Percentiles rank a stretch among this genome's conserved stretches.
Evolutionary conservation across 73 alveolate species (phyloP).

Genomic region (Tetrahymena borealis): DNA sequence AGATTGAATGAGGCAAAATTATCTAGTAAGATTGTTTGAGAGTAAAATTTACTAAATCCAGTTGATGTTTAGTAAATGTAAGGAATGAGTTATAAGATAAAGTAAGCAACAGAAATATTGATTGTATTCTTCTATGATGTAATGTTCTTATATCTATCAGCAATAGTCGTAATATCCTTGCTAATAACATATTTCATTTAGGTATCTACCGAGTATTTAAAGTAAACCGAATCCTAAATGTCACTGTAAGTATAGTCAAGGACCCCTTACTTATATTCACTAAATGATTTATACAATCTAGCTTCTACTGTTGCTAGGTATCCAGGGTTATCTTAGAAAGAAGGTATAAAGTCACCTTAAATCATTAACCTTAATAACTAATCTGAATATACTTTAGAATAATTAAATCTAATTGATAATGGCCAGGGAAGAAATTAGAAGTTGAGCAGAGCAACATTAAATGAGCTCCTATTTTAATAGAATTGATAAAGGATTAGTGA

Average conservation of each 20-base stretch:
- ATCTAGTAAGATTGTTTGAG: not conserved
- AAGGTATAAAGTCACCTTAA: not conserved
- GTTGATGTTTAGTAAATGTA: too few relatives aligned
- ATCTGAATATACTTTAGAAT: not conserved
- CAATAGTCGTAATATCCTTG: not conserved
- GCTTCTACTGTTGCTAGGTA: not conserved
- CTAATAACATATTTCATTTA: not conserved
- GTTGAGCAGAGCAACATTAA: not conserved
- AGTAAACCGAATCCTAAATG: not conserved
- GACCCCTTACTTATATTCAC: not conserved
- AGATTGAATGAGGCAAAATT: not conserved
- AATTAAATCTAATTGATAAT: not conserved
- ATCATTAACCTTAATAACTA: not conserved
- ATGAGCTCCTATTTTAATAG: not conserved
- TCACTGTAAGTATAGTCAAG: not conserved
- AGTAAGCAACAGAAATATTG: not conserved
- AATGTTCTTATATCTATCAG: not conserved
- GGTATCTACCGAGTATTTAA: not conserved
- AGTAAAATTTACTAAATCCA: not conserved
- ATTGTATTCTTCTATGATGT: not conserved
- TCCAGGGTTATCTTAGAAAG: not conserved
- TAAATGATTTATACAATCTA: not conserved
- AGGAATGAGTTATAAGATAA: not conserved
- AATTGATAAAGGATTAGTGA: not conserved
- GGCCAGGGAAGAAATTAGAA: not conserved